Evolutionary conservation across 257 asterid genomes (phyloP).

Genomic region (Euphrasia confusa): DNA sequence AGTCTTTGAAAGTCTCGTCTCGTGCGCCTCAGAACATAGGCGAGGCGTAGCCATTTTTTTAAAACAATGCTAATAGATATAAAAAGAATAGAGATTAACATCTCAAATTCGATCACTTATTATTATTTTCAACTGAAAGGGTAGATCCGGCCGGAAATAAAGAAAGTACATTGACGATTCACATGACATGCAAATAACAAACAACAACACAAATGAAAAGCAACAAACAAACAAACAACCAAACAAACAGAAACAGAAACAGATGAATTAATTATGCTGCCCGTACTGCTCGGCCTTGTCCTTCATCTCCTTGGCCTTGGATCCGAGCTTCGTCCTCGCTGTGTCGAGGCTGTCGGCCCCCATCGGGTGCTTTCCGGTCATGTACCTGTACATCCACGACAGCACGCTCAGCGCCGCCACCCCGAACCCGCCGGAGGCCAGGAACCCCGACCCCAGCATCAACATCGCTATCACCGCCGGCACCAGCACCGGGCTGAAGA

Average conservation of each 20-base stretch:
- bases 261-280: not conserved
- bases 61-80: no score
- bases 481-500: slow-evolving; percentile 74
- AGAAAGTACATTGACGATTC: no score
- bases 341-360: slow-evolving; percentile 49
- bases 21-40: no score
- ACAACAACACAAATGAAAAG: not conserved
- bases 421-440: slow-evolving; percentile 69
- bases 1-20: no score
- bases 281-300: not conserved
- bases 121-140: no score
- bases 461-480: slow-evolving; percentile 52
- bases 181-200: not conserved
- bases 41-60: no score
- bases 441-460: slow-evolving; percentile 42
- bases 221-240: not conserved
- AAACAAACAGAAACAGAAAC: no score
- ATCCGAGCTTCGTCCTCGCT: slow-evolving; percentile 40
- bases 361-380: slow-evolving; percentile 50
- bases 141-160: no score
- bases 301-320: slow-evolving; percentile 44
- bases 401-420: slow-evolving; percentile 56
- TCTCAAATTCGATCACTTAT: no score
- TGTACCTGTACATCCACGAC: slow-evolving; percentile 57
- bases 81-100: no score